Evolutionary conservation across 331 rosid species (phyloP).

Genomic region (Pyrus hybrid): DNA sequence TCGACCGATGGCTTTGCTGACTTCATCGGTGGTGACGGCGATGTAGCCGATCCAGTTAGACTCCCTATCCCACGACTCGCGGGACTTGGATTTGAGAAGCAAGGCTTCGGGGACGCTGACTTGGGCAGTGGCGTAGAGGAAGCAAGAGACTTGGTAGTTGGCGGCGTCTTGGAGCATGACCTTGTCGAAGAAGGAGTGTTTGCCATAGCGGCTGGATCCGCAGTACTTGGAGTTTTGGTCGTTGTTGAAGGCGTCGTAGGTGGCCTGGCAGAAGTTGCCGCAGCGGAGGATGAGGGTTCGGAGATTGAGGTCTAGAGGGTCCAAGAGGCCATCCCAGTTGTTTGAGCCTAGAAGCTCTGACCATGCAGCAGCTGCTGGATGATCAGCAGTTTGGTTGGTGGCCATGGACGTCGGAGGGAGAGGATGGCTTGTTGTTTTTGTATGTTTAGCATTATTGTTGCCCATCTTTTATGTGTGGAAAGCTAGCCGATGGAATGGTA

Average conservation of each 20-base stretch:
- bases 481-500: no score
- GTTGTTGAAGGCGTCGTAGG: slow-evolving; percentile 73
- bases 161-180: slow-evolving; percentile 34
- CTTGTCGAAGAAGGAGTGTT: slow-evolving; percentile 42
- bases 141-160: slow-evolving; percentile 26
- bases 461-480: no score
- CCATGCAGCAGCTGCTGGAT: slow-evolving; percentile 25
- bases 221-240: slow-evolving; percentile 53
- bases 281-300: slow-evolving; percentile 47
- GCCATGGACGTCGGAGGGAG: background rate
- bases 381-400: background rate
- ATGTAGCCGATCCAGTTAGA: slow-evolving; percentile 70
- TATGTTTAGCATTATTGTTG: no score
- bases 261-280: slow-evolving; percentile 67
- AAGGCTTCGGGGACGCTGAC: slow-evolving; percentile 48
- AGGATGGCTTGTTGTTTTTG: no score
- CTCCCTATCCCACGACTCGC: slow-evolving; percentile 65
- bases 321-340: slow-evolving; percentile 40
- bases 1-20: slow-evolving; percentile 23
- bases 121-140: slow-evolving; percentile 63
- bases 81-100: slow-evolving; percentile 41
- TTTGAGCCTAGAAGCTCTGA: slow-evolving; percentile 33
- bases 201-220: slow-evolving; percentile 60
- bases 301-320: slow-evolving; percentile 46
- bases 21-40: slow-evolving; percentile 42